Evolutionary conservation across 202 grass and related monocot species (phyloP).

Genomic region (Panicum hallii): DNA sequence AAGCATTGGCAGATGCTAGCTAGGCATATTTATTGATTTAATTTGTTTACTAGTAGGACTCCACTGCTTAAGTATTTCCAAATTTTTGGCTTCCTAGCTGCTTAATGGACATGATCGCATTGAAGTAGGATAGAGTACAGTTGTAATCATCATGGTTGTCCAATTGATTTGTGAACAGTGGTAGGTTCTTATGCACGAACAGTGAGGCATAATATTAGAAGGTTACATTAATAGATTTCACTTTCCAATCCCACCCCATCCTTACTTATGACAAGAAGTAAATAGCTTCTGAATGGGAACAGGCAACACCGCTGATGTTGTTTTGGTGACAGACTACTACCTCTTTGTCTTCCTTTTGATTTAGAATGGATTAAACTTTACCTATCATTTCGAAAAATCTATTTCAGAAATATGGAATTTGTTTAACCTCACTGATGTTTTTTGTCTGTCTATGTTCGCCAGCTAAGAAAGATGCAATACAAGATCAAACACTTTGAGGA

Average conservation of each 20-base stretch:
- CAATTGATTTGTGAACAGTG: neutral
- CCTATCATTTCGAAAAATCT: neutral
- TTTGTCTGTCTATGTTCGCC: conserved; percentile 13
- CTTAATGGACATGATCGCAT: neutral
- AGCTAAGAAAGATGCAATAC: conserved; percentile 91
- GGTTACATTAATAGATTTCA: conserved; percentile 3
- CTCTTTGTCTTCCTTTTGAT: neutral
- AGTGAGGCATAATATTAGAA: neutral
- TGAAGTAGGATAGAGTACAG: neutral
- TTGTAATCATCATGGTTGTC: neutral
- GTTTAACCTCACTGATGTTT: conserved; percentile 13
- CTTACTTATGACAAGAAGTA: neutral
- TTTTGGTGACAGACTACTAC: neutral
- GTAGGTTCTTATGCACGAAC: neutral
- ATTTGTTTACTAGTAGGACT: neutral
- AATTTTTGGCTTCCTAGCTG: neutral
- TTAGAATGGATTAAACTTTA: neutral
- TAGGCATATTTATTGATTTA: neutral
- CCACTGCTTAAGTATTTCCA: neutral
- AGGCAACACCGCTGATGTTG: neutral
- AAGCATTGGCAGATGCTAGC: neutral
- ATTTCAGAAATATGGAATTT: neutral
- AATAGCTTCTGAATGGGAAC: neutral
- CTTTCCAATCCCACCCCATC: neutral
- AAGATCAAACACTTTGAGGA: conserved; percentile 92